These are phyloP conservation scores for Colletotrichum godetiae DNA, from an alignment of 2,329 filamentous ascomycete species.

Conservation along the genomic window DNA sequence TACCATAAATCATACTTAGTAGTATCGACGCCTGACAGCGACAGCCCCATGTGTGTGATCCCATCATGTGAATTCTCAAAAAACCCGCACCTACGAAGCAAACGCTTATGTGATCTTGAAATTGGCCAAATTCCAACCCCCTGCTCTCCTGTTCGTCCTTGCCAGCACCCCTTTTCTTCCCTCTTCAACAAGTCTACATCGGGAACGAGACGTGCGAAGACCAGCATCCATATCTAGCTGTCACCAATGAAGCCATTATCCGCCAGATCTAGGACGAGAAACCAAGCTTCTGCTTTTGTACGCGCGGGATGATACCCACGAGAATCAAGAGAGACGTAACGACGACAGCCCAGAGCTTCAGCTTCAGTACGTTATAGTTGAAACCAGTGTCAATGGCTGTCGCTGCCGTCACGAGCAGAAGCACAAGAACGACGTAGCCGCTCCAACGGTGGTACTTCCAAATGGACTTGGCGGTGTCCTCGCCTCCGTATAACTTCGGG, in stretches of 20 bases:
- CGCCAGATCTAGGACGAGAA: conserved; percentile 34
- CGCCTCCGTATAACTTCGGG: conserved; percentile 80
- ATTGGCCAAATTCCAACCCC: not conserved
- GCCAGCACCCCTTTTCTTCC: not conserved
- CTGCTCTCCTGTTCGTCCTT: not conserved
- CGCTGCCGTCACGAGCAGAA: conserved; percentile 79
- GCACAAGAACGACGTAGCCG: conserved; percentile 78
- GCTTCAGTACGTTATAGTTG: conserved; percentile 73
- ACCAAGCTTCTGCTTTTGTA: conserved; percentile 86
- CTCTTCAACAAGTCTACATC: not conserved
- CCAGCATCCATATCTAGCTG: not conserved
- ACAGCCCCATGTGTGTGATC: not conserved
- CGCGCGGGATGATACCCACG: conserved; percentile 78
- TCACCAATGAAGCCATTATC: not conserved
- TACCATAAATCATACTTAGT: no score
- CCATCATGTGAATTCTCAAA: not conserved
- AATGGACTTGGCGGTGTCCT: conserved; percentile 81
- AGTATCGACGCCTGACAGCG: not conserved
- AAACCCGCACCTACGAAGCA: not conserved
- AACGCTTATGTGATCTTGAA: not conserved
- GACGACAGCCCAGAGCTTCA: conserved; percentile 81
- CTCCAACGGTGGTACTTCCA: conserved; percentile 90
- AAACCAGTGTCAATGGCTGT: conserved; percentile 83
- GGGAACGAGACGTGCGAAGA: not conserved
- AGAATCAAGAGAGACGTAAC: conserved; percentile 75